Conservation (phyloP, 176 grass and related monocot genomes). For the Tuctoria greenei region DNA sequence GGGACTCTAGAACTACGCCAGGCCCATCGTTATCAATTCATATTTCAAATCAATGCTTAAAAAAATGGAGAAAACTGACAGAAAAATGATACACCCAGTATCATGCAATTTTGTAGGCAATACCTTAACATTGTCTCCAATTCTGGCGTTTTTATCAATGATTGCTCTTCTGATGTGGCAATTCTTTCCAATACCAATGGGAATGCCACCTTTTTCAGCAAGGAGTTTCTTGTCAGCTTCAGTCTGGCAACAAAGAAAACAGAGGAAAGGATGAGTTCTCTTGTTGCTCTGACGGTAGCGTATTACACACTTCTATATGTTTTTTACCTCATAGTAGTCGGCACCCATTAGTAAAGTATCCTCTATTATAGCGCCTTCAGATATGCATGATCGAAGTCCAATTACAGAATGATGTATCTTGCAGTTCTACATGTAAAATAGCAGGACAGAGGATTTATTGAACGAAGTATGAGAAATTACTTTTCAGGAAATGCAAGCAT, state of each 20-base stretch:
- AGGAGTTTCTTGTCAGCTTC: slow-evolving; percentile 76
- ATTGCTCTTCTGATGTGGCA: slow-evolving; percentile 87
- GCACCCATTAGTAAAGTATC: slow-evolving; percentile 96
- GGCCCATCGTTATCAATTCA: too few relatives aligned
- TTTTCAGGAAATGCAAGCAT: slow-evolving; percentile 22
- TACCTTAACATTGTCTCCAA: slow-evolving; percentile 95
- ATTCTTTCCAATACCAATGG: slow-evolving; percentile 91
- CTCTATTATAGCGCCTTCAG: slow-evolving; percentile 92
- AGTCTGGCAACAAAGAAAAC: slow-evolving; percentile 57
- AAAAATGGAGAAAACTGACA: not conserved
- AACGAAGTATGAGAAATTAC: slow-evolving; percentile 21
- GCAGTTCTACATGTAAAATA: slow-evolving; percentile 65
- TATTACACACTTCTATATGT: slow-evolving; percentile 16
- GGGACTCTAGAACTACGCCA: too few relatives aligned
- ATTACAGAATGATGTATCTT: slow-evolving; percentile 96
- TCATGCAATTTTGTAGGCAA: too few relatives aligned
- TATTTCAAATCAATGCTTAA: not conserved
- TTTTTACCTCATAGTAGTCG: slow-evolving; percentile 95
- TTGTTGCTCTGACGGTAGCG: slow-evolving; percentile 26
- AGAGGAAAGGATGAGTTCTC: slow-evolving; percentile 17
- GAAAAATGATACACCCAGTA: slow-evolving; percentile 9
- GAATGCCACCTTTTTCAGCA: slow-evolving; percentile 66
- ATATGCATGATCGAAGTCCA: slow-evolving; percentile 93
- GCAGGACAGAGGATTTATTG: not conserved
- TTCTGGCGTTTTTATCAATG: slow-evolving; percentile 98